Conservation (phyloP, 106 monocot genomes). For the Allium fistulosum region DNA sequence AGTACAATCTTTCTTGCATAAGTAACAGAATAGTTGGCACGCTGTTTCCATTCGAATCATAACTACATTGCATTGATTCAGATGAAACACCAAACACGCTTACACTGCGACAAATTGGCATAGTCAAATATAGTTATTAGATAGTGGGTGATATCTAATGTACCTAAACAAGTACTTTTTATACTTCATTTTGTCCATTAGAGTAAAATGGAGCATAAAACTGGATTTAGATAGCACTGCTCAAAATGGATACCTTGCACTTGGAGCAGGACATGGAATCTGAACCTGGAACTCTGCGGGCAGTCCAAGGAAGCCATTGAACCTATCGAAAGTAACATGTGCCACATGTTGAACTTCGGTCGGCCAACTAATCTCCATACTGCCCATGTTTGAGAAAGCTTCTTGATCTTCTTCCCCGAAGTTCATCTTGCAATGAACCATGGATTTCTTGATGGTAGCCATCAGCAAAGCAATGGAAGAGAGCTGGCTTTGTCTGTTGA, state of each 20-base stretch:
- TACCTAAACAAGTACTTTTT: no score
- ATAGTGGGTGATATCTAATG: neutral
- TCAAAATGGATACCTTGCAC: conserved; percentile 12
- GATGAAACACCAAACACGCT: conserved; percentile 91
- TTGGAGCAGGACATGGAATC: conserved; percentile 13
- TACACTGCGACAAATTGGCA: conserved; percentile 31
- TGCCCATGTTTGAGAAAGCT: neutral
- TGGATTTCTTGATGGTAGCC: conserved; percentile 14
- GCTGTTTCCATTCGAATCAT: conserved; percentile 79
- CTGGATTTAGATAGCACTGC: no score
- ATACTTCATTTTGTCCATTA: no score
- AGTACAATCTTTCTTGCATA: conserved; percentile 80
- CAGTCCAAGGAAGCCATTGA: conserved; percentile 20
- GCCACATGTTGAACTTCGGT: conserved; percentile 18
- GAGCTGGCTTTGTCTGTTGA: conserved; percentile 11
- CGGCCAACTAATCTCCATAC: conserved; percentile 14
- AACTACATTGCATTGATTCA: conserved; percentile 83
- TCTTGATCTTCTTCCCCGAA: conserved; percentile 6
- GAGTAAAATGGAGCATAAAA: no score
- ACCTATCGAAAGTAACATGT: conserved; percentile 17
- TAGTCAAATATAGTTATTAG: neutral
- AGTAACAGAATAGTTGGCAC: conserved; percentile 87
- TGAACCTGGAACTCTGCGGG: conserved; percentile 21
- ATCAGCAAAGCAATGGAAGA: conserved; percentile 5
- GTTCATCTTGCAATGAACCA: conserved; percentile 12